These are phyloP conservation scores for Camellia sinensis DNA, from an alignment of 148 eudicot species.

Conservation along the genomic window DNA sequence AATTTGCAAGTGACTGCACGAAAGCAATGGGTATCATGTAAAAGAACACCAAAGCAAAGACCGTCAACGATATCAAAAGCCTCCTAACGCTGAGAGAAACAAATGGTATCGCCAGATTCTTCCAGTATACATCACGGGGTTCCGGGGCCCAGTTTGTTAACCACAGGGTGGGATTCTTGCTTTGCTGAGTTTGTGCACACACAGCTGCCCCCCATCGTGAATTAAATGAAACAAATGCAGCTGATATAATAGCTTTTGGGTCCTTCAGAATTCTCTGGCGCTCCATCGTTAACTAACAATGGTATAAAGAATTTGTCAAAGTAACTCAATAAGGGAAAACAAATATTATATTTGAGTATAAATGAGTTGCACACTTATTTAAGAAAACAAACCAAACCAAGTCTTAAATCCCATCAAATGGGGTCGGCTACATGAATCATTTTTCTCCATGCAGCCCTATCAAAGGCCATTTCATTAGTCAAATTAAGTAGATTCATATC, in stretches of 20 bases:
- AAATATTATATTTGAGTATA: background rate
- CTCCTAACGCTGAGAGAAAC: constrained; percentile 72
- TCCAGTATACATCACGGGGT: constrained; percentile 95
- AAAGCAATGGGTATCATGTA: constrained; percentile 97
- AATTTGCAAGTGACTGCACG: constrained; percentile 97
- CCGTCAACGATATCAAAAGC: constrained; percentile 60
- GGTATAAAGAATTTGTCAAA: background rate
- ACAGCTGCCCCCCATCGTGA: constrained; percentile 98
- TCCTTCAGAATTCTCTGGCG: constrained; percentile 73
- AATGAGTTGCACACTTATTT: background rate
- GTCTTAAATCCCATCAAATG: no score
- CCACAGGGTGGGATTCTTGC: constrained; percentile 84
- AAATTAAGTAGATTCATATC: no score
- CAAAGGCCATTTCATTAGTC: no score
- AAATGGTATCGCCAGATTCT: constrained; percentile 78
- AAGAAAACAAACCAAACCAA: background rate
- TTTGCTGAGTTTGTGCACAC: constrained; percentile 94
- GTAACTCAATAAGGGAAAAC: background rate
- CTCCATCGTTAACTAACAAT: constrained; percentile 69
- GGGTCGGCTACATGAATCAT: no score
- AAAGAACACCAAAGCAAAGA: constrained; percentile 84
- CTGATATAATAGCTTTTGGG: constrained; percentile 59
- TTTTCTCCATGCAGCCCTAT: no score
- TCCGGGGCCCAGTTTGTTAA: constrained; percentile 97
- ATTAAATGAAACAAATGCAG: constrained; percentile 89